phyloP scores from a whole-genome alignment of 441 rosid genomes.

The Cnidoscolus chayamansa region DNA sequence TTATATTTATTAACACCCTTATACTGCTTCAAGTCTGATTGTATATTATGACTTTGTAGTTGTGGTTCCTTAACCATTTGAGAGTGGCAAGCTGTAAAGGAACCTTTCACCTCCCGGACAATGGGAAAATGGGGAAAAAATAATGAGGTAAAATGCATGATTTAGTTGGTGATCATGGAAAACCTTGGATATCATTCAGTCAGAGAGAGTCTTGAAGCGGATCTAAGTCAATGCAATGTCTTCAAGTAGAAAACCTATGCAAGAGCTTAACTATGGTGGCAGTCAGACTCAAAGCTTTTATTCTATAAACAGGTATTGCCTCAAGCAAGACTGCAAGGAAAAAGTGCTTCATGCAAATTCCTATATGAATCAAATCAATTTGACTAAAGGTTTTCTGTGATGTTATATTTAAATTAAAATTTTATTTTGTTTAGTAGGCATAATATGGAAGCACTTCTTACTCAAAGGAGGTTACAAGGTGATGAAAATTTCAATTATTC shows the following conservation, averaged over 20 bases:
- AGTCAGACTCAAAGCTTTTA: conserved; percentile 36
- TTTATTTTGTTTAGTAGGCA: conserved; percentile 34
- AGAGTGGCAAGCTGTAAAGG: conserved; percentile 2
- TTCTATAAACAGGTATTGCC: conserved; percentile 42
- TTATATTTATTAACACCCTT: not conserved
- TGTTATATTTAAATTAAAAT: conserved; percentile 13
- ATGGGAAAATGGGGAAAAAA: conserved; percentile 24
- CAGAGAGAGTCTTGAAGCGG: conserved; percentile 27
- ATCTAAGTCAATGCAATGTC: conserved; percentile 38
- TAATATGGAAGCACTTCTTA: conserved; percentile 34
- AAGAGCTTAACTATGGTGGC: conserved; percentile 32
- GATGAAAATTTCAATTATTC: conserved; percentile 37
- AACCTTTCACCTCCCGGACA: conserved; percentile 11
- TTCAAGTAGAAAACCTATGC: conserved; percentile 38
- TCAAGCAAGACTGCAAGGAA: not conserved
- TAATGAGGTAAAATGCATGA: conserved; percentile 30
- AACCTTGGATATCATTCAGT: conserved; percentile 13
- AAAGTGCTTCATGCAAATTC: not conserved
- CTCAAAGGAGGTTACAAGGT: conserved; percentile 40
- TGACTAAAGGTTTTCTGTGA: not conserved
- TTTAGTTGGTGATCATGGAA: conserved; percentile 27
- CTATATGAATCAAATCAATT: not conserved
- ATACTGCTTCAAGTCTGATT: not conserved
- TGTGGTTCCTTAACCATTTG: conserved; percentile 15
- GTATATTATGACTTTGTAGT: conserved; percentile 12